Conservation (phyloP, 106 monocot species). For the Cymbidium sinense region DNA sequence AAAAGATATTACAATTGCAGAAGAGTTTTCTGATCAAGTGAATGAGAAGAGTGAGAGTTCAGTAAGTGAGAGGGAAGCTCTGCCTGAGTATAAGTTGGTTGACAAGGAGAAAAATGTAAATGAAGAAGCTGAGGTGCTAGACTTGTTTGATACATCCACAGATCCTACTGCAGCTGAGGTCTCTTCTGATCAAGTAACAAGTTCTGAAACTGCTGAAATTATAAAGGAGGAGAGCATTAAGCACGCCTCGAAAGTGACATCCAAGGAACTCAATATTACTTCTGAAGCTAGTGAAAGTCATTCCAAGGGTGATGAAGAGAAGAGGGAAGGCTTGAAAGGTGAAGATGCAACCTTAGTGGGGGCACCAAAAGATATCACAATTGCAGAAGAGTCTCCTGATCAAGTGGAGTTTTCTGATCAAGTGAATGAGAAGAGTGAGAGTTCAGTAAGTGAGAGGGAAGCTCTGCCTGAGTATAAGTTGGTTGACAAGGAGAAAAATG, state of each 20-base stretch:
- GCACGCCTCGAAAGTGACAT: background rate
- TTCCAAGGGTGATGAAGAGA: background rate
- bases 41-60: background rate
- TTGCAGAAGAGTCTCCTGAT: no score
- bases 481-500: no score
- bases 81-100: background rate
- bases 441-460: no score
- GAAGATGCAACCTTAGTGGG: background rate
- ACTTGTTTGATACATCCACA: slow-evolving; percentile 10
- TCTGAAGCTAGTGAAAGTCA: background rate
- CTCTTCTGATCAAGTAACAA: background rate
- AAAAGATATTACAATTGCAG: background rate
- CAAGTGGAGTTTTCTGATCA: background rate
- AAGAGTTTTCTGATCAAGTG: background rate
- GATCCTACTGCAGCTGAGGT: slow-evolving; percentile 4
- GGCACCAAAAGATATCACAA: background rate
- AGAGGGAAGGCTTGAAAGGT: slow-evolving; percentile 13
- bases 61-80: no score
- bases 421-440: background rate
- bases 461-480: no score
- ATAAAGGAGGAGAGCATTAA: no score
- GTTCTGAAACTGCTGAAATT: background rate
- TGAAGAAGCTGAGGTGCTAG: slow-evolving; percentile 4
- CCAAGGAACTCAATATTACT: background rate
- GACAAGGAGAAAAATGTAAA: no score